Percentiles rank a stretch among this genome's conserved stretches.
Evolutionary conservation across 2,329 filamentous ascomycete species (phyloP).

Genomic region (Phialophora macrospora): DNA sequence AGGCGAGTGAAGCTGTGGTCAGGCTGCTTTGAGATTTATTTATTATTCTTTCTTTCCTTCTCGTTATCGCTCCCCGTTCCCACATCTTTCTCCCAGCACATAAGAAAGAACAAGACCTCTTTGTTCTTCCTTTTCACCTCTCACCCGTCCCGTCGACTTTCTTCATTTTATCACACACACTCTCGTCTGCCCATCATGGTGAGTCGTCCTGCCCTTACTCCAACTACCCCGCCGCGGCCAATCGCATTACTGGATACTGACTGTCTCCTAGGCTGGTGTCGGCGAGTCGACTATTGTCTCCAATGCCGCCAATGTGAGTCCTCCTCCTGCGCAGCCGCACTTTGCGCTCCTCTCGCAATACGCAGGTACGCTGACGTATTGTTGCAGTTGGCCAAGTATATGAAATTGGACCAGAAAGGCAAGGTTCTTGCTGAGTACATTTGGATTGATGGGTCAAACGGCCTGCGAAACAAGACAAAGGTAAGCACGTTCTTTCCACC

Average conservation of each 20-base stretch:
- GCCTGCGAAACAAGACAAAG: conserved; percentile 92
- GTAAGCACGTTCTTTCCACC: conserved; percentile 61
- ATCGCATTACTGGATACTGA: conserved; percentile 12
- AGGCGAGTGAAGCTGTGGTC: conserved; percentile 4
- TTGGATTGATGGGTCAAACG: conserved; percentile 86
- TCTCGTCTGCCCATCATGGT: conserved; percentile 32
- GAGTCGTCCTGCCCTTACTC: conserved; percentile 11
- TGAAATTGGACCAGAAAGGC: conserved; percentile 87
- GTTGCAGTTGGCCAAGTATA: conserved; percentile 84
- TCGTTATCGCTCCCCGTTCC: conserved; percentile 19
- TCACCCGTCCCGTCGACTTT: neutral
- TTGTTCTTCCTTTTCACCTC: conserved; percentile 1
- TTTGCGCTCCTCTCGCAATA: conserved; percentile 37
- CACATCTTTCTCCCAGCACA: conserved; percentile 14
- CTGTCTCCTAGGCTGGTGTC: conserved; percentile 36
- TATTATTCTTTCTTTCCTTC: conserved; percentile 19
- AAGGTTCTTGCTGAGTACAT: conserved; percentile 92
- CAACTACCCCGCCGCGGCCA: neutral
- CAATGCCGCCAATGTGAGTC: conserved; percentile 51
- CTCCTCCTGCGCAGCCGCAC: conserved; percentile 5
- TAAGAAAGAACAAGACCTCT: conserved; percentile 1
- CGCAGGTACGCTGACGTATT: conserved; percentile 23
- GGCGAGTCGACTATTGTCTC: conserved; percentile 53
- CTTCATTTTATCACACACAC: conserved; percentile 2
- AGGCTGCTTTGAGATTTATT: conserved; percentile 21